phyloP scores from a whole-genome alignment of 352 stramenopile genomes.

The Saprolegnia diclina region DNA sequence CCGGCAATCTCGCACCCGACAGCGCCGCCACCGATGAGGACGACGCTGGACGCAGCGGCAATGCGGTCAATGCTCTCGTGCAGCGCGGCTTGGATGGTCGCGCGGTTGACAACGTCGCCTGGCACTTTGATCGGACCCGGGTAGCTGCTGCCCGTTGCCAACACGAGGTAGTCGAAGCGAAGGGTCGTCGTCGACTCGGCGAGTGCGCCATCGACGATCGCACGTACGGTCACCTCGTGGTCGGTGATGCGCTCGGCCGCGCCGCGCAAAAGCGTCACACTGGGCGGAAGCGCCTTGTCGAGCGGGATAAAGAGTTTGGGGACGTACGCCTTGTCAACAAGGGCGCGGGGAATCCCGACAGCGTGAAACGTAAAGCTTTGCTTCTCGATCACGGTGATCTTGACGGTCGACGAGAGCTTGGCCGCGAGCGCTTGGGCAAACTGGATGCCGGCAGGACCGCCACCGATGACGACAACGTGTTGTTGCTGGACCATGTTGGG shows the following conservation, averaged over 20 bases:
- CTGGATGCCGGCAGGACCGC: constrained; percentile 41
- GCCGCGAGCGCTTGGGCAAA: constrained; percentile 38
- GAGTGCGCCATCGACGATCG: constrained; percentile 33
- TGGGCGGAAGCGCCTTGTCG: constrained; percentile 38
- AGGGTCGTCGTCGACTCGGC: constrained; percentile 32
- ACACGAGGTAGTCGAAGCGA: constrained; percentile 52
- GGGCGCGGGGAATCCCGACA: constrained; percentile 39
- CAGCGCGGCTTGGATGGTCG: constrained; percentile 35
- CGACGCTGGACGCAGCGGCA: constrained; percentile 36
- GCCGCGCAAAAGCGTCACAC: constrained; percentile 30
- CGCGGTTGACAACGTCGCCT: constrained; percentile 27
- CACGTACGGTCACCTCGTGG: constrained; percentile 40
- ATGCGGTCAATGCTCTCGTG: constrained; percentile 34
- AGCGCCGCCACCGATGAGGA: constrained; percentile 48
- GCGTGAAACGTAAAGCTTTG: constrained; percentile 43
- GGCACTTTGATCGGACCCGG: constrained; percentile 46
- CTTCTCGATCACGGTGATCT: constrained; percentile 55
- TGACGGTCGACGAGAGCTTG: constrained; percentile 30
- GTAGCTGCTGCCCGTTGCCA: constrained; percentile 59
- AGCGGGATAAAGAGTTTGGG: constrained; percentile 55
- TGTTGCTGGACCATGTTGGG: not conserved
- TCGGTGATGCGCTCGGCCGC: constrained; percentile 30
- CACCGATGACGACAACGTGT: constrained; percentile 47
- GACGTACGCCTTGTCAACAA: constrained; percentile 39
- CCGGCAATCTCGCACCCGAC: constrained; percentile 56